Base-by-base conservation (phyloP, 2,329 filamentous ascomycete species). In the Trichoderma harzianum region DNA sequence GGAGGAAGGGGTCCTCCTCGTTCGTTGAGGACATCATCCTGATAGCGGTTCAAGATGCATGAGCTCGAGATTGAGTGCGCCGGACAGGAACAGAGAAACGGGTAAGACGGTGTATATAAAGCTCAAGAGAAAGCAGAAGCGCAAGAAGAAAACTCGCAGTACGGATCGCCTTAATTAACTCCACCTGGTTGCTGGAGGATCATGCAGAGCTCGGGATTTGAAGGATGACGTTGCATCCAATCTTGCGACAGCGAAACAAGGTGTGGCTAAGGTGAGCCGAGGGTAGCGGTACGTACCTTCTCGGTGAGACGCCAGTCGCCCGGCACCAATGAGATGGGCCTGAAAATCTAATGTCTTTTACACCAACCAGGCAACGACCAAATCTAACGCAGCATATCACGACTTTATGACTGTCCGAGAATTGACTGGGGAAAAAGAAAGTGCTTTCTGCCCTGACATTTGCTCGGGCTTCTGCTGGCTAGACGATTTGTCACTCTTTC, bases 1-100 rank as follows among this genome's bases (percentile, higher is more conserved):
- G 89, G 83, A 92, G 88, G 85, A 92, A 92, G 58, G 90, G 90
- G 79, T 92, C 90, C 83, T 90, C 86, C 78, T 91, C 89, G 79
- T 88, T 89, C 8, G 85, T 88, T 75, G 89, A 90, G 82, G 89
- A 89, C 89, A 91, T 91, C 87, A 90, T 91, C 80, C 78, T 84
- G 72, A 70, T 60, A 43, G 14, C 57, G 73, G 55, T 66, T 74
- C 53, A 68, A 74, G 74, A 73, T 71, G 75, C 76, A 78, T 78
- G 73, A 73, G 74, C 64, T 70, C 60, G 7, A 63, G 55, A 26
- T 57, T 55, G 26, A 8, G 43, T 57, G 70, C 47, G 24, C 55
- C 30, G 39, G 12, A 55, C 5, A 28, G 24, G 8, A 62, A 47
- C 12, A 21, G n/a, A 39, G 32, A 2, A 18, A 14, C 7, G 39